Conservation (phyloP, 352 stramenopile species). For the Paralagenidium karlingii region DNA sequence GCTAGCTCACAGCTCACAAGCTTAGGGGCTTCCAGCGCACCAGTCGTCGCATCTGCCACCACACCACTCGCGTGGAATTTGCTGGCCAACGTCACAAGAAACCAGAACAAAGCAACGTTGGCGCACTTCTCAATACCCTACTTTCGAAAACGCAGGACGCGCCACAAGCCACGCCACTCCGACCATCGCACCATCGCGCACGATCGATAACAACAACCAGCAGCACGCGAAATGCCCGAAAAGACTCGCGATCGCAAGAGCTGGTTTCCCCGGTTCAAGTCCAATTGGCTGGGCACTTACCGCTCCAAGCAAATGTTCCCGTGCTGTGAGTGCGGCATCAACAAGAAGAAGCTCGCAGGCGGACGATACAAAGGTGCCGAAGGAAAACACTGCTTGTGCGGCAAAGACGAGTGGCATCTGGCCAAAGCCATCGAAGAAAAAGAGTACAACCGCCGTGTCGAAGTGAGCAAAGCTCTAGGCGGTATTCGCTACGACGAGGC, state of each 20-base stretch:
- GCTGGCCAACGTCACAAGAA: no score
- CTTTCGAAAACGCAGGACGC: no score
- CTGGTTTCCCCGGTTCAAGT: slow-evolving; percentile 84
- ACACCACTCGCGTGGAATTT: no score
- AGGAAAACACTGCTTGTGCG: slow-evolving; percentile 69
- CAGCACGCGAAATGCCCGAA: slow-evolving; percentile 62
- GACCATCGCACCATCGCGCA: no score
- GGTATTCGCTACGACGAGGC: slow-evolving; percentile 77
- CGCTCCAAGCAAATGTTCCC: slow-evolving; percentile 80
- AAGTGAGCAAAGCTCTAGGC: slow-evolving; percentile 67
- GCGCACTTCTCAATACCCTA: no score
- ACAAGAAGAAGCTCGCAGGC: slow-evolving; percentile 3
- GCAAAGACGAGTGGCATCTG: slow-evolving; percentile 72
- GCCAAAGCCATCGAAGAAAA: slow-evolving; percentile 70
- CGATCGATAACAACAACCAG: no score
- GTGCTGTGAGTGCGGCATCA: slow-evolving; percentile 71
- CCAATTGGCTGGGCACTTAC: slow-evolving; percentile 77
- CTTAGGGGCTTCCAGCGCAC: no score
- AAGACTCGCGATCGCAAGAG: slow-evolving; percentile 80
- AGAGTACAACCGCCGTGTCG: slow-evolving; percentile 77
- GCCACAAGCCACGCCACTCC: no score
- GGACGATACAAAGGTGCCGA: slow-evolving; percentile 62
- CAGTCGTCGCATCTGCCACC: no score
- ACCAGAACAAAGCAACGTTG: no score
- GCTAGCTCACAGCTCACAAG: no score